These are phyloP conservation scores for Chlorella sp. DNA, from an alignment of 139 green algal species.

Conservation along the genomic window DNA sequence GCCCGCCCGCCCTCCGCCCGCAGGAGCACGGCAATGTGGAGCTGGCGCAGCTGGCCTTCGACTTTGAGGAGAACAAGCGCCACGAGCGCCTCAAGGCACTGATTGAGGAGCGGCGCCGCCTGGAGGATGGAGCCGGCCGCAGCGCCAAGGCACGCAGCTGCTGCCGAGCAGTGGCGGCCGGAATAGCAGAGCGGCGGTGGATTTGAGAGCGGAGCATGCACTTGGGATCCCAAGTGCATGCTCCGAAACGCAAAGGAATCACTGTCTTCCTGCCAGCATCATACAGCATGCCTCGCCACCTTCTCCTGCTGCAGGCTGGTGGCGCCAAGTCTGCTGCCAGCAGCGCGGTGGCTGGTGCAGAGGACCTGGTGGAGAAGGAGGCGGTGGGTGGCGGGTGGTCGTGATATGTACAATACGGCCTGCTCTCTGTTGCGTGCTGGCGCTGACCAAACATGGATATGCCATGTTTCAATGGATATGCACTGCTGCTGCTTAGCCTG, in stretches of 20 bases:
- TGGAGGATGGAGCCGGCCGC: conserved; percentile 57
- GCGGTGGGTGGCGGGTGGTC: neutral
- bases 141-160: neutral
- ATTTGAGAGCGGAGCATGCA: no score
- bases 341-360: neutral
- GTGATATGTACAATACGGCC: no score
- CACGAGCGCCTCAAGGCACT: conserved; percentile 73
- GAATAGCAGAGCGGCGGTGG: no score
- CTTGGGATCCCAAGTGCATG: no score
- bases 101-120: conserved; percentile 70
- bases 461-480: no score
- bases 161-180: no score
- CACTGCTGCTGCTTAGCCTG: no score
- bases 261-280: no score
- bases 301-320: neutral
- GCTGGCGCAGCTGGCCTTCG: conserved; percentile 72
- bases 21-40: conserved; percentile 32
- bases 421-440: no score
- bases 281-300: no score
- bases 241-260: no score
- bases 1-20: neutral
- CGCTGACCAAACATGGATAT: no score
- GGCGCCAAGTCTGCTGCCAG: neutral
- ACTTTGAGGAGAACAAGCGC: conserved; percentile 71
- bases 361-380: conserved; percentile 81